Conservation (phyloP, 371 early-diverging fungal genomes). For the Lichtheimia ornata region DNA sequence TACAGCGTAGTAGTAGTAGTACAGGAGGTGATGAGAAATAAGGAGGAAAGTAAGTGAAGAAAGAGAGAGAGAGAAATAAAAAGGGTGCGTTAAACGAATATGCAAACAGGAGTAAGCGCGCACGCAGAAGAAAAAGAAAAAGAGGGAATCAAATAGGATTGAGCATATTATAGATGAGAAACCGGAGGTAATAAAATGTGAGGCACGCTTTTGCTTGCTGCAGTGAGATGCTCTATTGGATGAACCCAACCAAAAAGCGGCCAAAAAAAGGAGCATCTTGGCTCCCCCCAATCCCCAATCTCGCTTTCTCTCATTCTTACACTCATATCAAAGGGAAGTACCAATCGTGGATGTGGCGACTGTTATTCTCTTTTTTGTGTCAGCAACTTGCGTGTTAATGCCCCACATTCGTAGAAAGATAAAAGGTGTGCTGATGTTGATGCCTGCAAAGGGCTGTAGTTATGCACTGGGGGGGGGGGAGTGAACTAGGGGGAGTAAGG, state of each 20-base stretch:
- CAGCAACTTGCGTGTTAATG: neutral
- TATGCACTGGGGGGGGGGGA: neutral
- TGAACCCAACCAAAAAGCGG: neutral
- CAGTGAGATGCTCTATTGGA: neutral
- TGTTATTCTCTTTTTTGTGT: neutral
- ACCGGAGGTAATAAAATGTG: neutral
- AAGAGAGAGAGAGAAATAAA: slow-evolving; percentile 5
- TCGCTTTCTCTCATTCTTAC: no score
- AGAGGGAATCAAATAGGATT: neutral
- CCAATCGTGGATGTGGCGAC: neutral
- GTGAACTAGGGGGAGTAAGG: neutral
- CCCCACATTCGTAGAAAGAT: no score
- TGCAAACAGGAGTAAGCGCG: neutral
- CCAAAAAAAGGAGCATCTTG: neutral
- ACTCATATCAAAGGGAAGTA: neutral
- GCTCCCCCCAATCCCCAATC: no score
- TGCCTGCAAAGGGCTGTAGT: no score
- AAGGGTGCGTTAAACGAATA: slow-evolving; percentile 3
- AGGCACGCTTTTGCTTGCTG: neutral
- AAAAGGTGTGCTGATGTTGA: no score
- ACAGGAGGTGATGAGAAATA: slow-evolving; percentile 10
- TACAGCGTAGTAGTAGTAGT: slow-evolving; percentile 10
- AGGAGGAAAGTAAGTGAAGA: slow-evolving; percentile 10
- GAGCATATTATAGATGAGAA: neutral
- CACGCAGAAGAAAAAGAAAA: neutral